A percentile compares a stretch with the other conserved stretches of the same genome.
Conservation (phyloP, 148 eudicot species). For the Silene latifolia region DNA sequence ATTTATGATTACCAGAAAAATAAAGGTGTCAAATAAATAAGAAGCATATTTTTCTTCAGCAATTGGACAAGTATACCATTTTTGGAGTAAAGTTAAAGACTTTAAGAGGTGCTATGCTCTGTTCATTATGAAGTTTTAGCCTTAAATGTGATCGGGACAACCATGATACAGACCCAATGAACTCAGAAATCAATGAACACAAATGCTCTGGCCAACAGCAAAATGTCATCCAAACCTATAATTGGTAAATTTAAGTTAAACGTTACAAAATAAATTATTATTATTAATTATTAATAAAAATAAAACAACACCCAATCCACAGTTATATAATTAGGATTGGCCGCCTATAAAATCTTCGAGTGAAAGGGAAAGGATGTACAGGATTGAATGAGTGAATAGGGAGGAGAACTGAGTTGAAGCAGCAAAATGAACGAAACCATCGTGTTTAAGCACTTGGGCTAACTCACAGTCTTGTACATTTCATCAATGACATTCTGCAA, state of each 20-base stretch:
- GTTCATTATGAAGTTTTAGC: no score
- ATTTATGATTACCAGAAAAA: no score
- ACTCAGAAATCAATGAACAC: neutral
- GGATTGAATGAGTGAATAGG: neutral
- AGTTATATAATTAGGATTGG: neutral
- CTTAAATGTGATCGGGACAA: no score
- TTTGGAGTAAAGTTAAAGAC: no score
- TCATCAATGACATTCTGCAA: slow-evolving; percentile 62
- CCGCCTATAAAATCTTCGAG: neutral
- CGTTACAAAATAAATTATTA: neutral
- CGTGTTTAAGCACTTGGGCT: slow-evolving; percentile 24
- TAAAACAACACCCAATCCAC: neutral
- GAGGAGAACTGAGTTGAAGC: neutral
- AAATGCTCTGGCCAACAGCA: no score
- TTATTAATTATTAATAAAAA: no score
- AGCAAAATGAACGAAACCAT: neutral
- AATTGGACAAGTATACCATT: no score
- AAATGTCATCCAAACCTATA: neutral
- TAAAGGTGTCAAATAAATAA: no score
- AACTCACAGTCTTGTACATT: slow-evolving; percentile 53
- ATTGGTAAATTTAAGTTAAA: neutral
- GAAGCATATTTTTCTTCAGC: no score
- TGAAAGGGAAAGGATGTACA: slow-evolving; percentile 21
- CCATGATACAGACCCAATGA: neutral
- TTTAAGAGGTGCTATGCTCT: no score